Conservation (phyloP, 2,329 filamentous ascomycete species). For the Cordyceps tenuipes region DNA sequence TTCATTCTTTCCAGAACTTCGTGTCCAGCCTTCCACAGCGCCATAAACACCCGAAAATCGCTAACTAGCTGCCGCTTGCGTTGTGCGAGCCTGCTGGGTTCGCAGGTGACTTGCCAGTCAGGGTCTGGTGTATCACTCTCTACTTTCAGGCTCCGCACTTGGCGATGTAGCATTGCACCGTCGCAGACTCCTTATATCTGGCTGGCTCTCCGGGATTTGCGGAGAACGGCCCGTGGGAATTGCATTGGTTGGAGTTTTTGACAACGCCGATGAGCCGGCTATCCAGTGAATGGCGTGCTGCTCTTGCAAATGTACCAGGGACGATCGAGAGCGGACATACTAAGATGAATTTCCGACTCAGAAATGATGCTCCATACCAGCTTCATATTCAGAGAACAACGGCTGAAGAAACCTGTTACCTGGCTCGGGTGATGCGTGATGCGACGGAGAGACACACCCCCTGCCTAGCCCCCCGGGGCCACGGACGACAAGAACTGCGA, state of each 20-base stretch:
- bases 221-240: slow-evolving; percentile 2
- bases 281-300: neutral
- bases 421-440: neutral
- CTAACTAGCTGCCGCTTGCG: neutral
- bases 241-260: neutral
- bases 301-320: neutral
- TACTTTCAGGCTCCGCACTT: too few relatives aligned
- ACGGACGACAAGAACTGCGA: neutral
- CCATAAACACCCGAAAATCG: neutral
- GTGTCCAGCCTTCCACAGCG: neutral
- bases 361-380: neutral
- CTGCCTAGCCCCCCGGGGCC: neutral
- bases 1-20: slow-evolving; percentile 3
- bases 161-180: neutral
- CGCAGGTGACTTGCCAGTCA: neutral
- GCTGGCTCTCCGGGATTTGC: neutral
- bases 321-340: neutral
- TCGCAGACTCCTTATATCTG: neutral
- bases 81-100: neutral
- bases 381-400: neutral
- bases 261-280: slow-evolving; percentile 5
- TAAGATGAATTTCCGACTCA: neutral
- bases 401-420: neutral
- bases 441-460: slow-evolving; percentile 1
- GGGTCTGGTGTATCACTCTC: neutral